A percentile compares a stretch with the other conserved stretches of the same genome.
Evolutionary conservation across 164 flowering plant genomes (phyloP).

Genomic region (Stephania japonica): DNA sequence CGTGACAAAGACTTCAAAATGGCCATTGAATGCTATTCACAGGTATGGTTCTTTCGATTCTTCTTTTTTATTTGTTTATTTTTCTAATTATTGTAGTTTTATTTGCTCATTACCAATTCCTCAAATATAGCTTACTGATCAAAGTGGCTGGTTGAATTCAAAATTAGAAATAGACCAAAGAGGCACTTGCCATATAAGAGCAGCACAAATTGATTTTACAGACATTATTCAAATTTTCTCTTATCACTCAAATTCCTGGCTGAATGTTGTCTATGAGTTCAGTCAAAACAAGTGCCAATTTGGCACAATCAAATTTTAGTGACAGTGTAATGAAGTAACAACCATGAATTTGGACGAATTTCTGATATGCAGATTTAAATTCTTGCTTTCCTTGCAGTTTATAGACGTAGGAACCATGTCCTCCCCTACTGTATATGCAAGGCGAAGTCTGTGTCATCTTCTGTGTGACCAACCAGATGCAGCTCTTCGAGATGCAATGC

Average conservation of each 20-base stretch:
- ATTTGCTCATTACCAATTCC: too few relatives aligned
- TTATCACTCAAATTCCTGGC: too few relatives aligned
- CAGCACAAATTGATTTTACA: too few relatives aligned
- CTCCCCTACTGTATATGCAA: constrained; percentile 88
- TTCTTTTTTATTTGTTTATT: neutral
- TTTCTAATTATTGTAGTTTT: neutral
- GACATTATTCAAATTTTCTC: too few relatives aligned
- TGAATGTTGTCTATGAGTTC: too few relatives aligned
- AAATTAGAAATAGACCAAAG: neutral
- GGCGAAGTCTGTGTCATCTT: constrained; percentile 83
- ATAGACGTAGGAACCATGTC: constrained; percentile 89
- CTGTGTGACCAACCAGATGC: constrained; percentile 89
- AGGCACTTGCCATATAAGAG: neutral
- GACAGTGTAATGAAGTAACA: too few relatives aligned
- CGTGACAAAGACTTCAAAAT: constrained; percentile 87
- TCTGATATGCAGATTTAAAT: neutral
- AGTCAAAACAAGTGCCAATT: too few relatives aligned
- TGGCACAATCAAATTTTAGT: too few relatives aligned
- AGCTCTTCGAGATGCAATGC: constrained; percentile 97
- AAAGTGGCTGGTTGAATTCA: neutral
- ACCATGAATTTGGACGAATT: too few relatives aligned
- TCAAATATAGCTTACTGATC: neutral
- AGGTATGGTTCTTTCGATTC: constrained; percentile 40
- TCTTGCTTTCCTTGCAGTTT: constrained; percentile 45
- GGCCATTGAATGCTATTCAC: constrained; percentile 88